Evolutionary conservation across 208 protist species (phyloP), one percentile per base, ranked within the genome.

Genomic region (Leishmania aethiopica): DNA sequence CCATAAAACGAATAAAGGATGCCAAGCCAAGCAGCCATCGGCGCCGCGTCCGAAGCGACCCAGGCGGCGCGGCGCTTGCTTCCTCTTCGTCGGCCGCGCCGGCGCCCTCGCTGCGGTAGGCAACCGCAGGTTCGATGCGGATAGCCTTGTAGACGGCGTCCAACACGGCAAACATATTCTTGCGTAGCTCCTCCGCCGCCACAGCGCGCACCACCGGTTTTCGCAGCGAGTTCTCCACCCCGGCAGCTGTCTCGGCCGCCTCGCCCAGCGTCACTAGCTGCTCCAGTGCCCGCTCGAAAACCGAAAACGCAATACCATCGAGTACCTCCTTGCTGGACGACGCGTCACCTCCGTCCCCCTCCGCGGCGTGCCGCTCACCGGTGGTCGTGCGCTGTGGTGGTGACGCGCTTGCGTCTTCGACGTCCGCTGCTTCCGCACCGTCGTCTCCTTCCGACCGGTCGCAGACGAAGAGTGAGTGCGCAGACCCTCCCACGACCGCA

Each of bases 1-100:
- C 91, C 77, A 98, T 88, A 66, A 95, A 93, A 7, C 84, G 86
- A 42, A 97, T 84, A 37, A 97, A 88, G 10, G 87, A 90, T 10
- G 85, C 84, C 8, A 97, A 75, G 17, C 90, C 91, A 6, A 89
- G 86, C n/a, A 98, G 84, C 92, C 95, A 96, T 1, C 93, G 88
- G 17, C 88, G 88, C 5, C 77, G 77, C 15, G 87, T 92, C 35
- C 80, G 82, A 25, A 78, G 51, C 51, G 89, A 92, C 6, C 82
- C 82, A 42, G 64, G 74, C 22, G 32, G 32, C 15, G 73, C 79
- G 3, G 49, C 53, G 37, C 74, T 78, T 25, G 37, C 22, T 10
- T 42, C 70, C 8, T 67, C 75, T 28, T 73, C 60, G 28, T 78
- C 76, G 13, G 76, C 62, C 22, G 35, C 49, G 19, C 28, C 15